A percentile compares a stretch with the other conserved stretches of the same genome.
Conservation (phyloP, 768 basidiomycete genomes). For the Boletus sp. region DNA sequence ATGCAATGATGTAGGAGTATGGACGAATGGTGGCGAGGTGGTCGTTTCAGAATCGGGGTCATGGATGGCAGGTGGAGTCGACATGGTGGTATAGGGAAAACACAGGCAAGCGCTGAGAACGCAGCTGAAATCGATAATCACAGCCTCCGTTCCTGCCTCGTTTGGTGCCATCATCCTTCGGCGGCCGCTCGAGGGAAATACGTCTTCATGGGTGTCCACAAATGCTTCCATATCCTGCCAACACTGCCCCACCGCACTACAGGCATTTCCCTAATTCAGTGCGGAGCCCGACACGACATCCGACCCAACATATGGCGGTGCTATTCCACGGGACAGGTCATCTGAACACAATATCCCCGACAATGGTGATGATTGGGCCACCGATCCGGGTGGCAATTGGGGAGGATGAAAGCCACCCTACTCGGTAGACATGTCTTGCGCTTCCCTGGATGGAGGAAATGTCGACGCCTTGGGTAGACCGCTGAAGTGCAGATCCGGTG, state of each 20-base stretch:
- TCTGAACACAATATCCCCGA: not conserved
- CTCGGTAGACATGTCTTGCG: not conserved
- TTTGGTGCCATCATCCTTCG: too few relatives aligned
- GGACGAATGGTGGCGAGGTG: not conserved
- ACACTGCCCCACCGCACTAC: conserved; percentile 58
- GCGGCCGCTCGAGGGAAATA: too few relatives aligned
- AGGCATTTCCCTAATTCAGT: conserved; percentile 89
- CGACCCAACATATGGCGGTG: conserved; percentile 76
- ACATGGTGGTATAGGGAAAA: too few relatives aligned
- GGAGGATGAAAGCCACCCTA: not conserved
- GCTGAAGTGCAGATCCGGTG: conserved; percentile 64
- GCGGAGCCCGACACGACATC: conserved; percentile 80
- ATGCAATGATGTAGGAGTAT: not conserved
- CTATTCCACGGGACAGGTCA: not conserved
- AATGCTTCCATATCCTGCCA: conserved; percentile 42
- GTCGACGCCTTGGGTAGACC: conserved; percentile 55
- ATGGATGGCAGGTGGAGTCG: too few relatives aligned
- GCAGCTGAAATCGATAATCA: too few relatives aligned
- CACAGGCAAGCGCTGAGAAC: too few relatives aligned
- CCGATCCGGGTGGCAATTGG: not conserved
- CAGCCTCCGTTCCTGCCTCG: too few relatives aligned
- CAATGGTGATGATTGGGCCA: not conserved
- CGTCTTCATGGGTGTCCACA: not conserved
- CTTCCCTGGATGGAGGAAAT: not conserved
- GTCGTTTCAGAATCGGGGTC: not conserved